Evolutionary conservation across 257 asterid genomes (phyloP), one percentile per base, ranked within the genome.

Genomic region (Handroanthus guayacan): DNA sequence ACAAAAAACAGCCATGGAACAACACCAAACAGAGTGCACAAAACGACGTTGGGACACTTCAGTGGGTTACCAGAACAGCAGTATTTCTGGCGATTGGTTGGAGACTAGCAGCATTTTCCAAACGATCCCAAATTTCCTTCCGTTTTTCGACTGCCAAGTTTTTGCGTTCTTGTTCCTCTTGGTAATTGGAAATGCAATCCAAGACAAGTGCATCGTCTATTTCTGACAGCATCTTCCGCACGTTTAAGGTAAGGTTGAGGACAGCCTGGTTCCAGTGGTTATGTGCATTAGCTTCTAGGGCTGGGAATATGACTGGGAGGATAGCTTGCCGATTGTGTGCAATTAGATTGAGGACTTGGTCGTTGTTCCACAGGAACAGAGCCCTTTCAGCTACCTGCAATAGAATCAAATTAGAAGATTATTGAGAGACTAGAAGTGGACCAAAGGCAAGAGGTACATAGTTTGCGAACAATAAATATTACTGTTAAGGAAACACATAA

Each of bases 381-480:
- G 97, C 89, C 78, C 97, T 89, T 83, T 94, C 99, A 5, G 99
- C 97, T 75, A 92, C 99, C 97, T 94, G 86, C 47, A 71, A 54
- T 36, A 7, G 41, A 18, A 31, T 25, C 31, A 44, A 67, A 41
- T 1, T 45, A 13, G 5, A 16, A 60, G 37, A 12, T 11, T 8
- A 0, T 38, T 44, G 31, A 36, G 17, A 67, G 57, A 67, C n/a
- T 54, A 55, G 5, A 56, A 5, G 47, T 9, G 1, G 62, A n/a
- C 60, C 60, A 3, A 4, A 6, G 60, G 2, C 20, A 52, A 52
- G 20, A 52, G 7, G 31, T 25, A 52, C 25, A 52, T n/a, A 9
- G 25, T 37, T 67, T 61, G 16, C 4, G 68, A 63, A n/a, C 1
- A 20, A 55, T 62, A 2, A 4, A 20, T 7, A 20, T 69, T 38